Conservation (phyloP, 2,329 filamentous ascomycete species). For the Penicillium palitans region DNA sequence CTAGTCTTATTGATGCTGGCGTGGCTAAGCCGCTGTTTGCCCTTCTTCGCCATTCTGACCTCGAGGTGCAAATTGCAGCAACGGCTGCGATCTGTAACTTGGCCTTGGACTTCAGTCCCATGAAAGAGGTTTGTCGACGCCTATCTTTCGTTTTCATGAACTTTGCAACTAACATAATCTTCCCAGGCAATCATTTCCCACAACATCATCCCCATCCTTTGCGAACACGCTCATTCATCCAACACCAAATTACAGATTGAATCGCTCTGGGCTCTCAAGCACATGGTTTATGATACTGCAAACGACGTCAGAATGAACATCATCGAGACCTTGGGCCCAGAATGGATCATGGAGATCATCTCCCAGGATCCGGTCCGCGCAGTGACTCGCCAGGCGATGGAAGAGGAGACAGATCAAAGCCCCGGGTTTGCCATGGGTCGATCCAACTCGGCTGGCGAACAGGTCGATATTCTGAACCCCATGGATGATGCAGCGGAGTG, state of each 20-base stretch:
- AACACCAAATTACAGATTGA: constrained; percentile 79
- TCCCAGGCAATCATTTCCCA: constrained; percentile 67
- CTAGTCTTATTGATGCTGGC: constrained; percentile 80
- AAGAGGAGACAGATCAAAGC: constrained; percentile 34
- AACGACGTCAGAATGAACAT: constrained; percentile 74
- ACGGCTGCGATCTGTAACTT: constrained; percentile 84
- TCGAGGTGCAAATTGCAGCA: constrained; percentile 81
- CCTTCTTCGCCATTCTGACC: constrained; percentile 71
- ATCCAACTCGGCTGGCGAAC: constrained; percentile 60
- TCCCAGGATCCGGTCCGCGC: constrained; percentile 53
- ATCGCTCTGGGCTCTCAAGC: constrained; percentile 90
- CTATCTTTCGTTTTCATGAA: background rate
- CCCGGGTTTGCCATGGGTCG: constrained; percentile 53
- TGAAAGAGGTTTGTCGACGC: constrained; percentile 69
- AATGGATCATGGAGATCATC: constrained; percentile 79
- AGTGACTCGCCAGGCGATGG: constrained; percentile 30
- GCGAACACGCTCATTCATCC: constrained; percentile 77
- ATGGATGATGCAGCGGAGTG: constrained; percentile 35
- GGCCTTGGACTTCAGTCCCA: constrained; percentile 83
- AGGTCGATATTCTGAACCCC: constrained; percentile 61
- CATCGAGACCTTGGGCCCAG: constrained; percentile 72
- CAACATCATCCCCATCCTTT: constrained; percentile 74
- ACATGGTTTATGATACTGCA: constrained; percentile 73
- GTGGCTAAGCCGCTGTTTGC: constrained; percentile 75
- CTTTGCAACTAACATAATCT: constrained; percentile 15